phyloP scores from a whole-genome alignment of 371 early-diverging fungal genomes.

The Mucor piriformis region DNA sequence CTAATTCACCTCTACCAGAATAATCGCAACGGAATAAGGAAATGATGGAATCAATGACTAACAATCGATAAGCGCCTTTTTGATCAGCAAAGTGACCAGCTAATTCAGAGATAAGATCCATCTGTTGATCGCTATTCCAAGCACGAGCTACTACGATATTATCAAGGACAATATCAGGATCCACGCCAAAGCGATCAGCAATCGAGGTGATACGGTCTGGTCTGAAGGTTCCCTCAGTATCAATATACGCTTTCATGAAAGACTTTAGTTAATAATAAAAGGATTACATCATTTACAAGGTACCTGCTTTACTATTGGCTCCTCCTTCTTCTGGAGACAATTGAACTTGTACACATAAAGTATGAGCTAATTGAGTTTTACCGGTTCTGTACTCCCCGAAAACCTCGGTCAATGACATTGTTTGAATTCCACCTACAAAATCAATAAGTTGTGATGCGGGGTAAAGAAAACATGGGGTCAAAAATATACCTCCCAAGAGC shows the following conservation, averaged over 20 bases:
- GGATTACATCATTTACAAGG: background rate
- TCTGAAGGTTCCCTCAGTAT: slow-evolving; percentile 84
- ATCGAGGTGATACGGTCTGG: slow-evolving; percentile 79
- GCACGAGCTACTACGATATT: slow-evolving; percentile 79
- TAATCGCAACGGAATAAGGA: slow-evolving; percentile 81
- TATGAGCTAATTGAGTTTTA: slow-evolving; percentile 82
- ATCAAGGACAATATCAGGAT: slow-evolving; percentile 66
- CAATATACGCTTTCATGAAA: slow-evolving; percentile 72
- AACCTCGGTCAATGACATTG: slow-evolving; percentile 86
- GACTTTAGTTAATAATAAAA: slow-evolving; percentile 7
- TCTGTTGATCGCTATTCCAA: slow-evolving; percentile 84
- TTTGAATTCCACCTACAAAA: slow-evolving; percentile 85
- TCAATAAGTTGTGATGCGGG: slow-evolving; percentile 7
- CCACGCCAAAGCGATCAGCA: slow-evolving; percentile 76
- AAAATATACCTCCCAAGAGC: slow-evolving; percentile 74
- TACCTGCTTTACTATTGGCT: slow-evolving; percentile 68
- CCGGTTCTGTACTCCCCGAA: slow-evolving; percentile 86
- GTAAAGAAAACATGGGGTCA: slow-evolving; percentile 1
- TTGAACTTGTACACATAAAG: slow-evolving; percentile 79
- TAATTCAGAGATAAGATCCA: slow-evolving; percentile 73
- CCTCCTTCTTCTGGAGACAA: slow-evolving; percentile 67
- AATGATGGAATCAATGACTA: slow-evolving; percentile 83
- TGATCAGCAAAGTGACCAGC: slow-evolving; percentile 80
- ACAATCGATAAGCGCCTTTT: slow-evolving; percentile 62
- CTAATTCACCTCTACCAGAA: slow-evolving; percentile 85